These are phyloP conservation scores for Termitomyces sp. DNA, from an alignment of 768 basidiomycete genomes.

Conservation along the genomic window DNA sequence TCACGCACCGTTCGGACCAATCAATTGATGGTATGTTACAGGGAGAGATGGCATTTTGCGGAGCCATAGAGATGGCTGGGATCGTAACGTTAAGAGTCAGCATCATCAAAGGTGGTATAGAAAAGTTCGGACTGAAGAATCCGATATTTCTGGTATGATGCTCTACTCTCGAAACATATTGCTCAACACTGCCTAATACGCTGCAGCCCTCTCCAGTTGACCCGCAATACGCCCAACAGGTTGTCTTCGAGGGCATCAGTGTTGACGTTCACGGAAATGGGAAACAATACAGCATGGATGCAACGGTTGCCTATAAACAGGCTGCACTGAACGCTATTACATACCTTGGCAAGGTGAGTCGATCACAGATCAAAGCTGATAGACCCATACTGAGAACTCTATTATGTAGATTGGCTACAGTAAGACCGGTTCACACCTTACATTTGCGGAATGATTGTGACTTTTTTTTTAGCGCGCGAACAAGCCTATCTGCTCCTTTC, in stretches of 20 bases:
- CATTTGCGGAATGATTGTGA: not conserved
- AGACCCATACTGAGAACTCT: not conserved
- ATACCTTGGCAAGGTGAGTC: conserved; percentile 58
- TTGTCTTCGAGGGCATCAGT: conserved; percentile 73
- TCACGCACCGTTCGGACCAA: conserved; percentile 2
- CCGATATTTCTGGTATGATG: conserved; percentile 64
- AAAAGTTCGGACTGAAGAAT: conserved; percentile 69
- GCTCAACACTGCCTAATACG: not conserved
- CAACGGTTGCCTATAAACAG: conserved; percentile 78
- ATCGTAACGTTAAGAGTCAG: conserved; percentile 68
- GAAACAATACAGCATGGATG: conserved; percentile 74
- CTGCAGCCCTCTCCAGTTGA: conserved; percentile 67
- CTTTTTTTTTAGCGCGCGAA: conserved; percentile 51
- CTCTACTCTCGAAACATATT: not conserved
- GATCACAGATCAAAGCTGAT: not conserved
- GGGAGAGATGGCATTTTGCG: conserved; percentile 74
- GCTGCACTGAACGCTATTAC: conserved; percentile 73
- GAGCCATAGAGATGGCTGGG: conserved; percentile 79
- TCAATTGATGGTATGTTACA: conserved; percentile 14
- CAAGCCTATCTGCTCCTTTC: conserved; percentile 71
- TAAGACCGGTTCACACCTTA: conserved; percentile 26
- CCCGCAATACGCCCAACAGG: conserved; percentile 69
- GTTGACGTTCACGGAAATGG: conserved; percentile 73
- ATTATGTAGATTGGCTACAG: conserved; percentile 62
- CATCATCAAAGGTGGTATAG: conserved; percentile 69